Percentiles rank a stretch among this genome's conserved stretches.
These are phyloP conservation scores for Alternaria sp. DNA, from an alignment of 2,329 filamentous ascomycete genomes.

Conservation along the genomic window DNA sequence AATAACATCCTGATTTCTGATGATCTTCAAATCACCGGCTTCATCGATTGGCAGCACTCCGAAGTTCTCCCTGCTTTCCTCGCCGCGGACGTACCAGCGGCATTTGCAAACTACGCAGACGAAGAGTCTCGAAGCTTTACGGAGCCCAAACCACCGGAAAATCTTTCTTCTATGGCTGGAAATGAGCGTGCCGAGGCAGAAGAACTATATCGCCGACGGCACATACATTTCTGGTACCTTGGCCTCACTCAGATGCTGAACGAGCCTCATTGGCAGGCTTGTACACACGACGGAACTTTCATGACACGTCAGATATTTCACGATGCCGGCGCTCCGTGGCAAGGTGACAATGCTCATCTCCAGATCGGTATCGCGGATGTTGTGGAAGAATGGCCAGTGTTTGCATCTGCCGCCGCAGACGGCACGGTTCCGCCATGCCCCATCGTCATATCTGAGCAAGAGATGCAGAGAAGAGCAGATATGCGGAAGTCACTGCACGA, in stretches of 20 bases:
- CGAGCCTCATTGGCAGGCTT: slow-evolving; percentile 29
- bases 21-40: slow-evolving; percentile 39
- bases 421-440: neutral
- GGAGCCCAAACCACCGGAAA: slow-evolving; percentile 23
- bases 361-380: slow-evolving; percentile 11
- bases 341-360: slow-evolving; percentile 35
- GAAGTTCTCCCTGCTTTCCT: slow-evolving; percentile 48
- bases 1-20: slow-evolving; percentile 44
- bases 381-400: neutral
- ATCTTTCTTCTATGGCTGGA: slow-evolving; percentile 22
- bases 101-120: slow-evolving; percentile 51
- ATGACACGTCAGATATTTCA: slow-evolving; percentile 30
- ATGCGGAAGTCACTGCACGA: neutral
- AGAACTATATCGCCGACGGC: slow-evolving; percentile 34
- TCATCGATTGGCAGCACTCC: slow-evolving; percentile 47
- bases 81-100: slow-evolving; percentile 46
- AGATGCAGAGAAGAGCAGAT: neutral
- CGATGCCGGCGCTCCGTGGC: slow-evolving; percentile 35
- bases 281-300: slow-evolving; percentile 25
- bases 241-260: slow-evolving; percentile 33
- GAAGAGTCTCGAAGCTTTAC: slow-evolving; percentile 25
- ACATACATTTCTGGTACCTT: slow-evolving; percentile 42
- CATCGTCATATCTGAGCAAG: neutral
- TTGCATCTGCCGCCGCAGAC: neutral
- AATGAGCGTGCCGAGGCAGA: slow-evolving; percentile 18